Percentiles rank a stretch among this genome's conserved stretches.
Evolutionary conservation across 163 green algal genomes (phyloP).

Genomic region (Chlamydomonas reinhardtii): DNA sequence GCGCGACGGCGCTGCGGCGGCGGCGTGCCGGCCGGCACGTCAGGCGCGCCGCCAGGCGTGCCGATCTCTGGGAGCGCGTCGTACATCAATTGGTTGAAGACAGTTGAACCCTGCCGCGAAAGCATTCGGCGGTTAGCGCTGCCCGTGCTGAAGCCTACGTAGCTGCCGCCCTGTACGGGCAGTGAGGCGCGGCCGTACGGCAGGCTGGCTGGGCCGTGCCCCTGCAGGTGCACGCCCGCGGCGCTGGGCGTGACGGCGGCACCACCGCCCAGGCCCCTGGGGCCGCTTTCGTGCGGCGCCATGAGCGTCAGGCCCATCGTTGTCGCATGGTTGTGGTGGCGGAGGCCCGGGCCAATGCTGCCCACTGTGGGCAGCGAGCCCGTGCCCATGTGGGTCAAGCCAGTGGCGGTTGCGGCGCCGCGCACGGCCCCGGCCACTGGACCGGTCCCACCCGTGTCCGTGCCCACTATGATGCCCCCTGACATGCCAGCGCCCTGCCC

Average conservation of each 20-base stretch:
- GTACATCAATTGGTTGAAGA: conserved; percentile 51
- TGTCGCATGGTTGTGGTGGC: background rate
- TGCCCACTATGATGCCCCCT: background rate
- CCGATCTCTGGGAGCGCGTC: conserved; percentile 44
- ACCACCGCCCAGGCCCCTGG: too few relatives aligned
- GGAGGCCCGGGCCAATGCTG: too few relatives aligned
- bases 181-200: conserved; percentile 1
- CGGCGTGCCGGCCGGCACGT: conserved; percentile 31
- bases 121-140: background rate
- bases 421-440: too few relatives aligned
- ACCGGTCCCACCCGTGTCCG: too few relatives aligned
- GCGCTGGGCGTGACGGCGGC: background rate
- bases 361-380: too few relatives aligned
- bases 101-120: conserved; percentile 31
- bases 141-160: background rate
- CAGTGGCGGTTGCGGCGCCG: background rate
- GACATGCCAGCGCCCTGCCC: background rate
- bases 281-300: background rate
- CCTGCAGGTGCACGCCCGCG: background rate
- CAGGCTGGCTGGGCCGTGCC: background rate
- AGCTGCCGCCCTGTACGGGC: background rate
- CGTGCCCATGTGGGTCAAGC: background rate
- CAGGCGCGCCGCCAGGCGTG: conserved; percentile 38
- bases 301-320: background rate
- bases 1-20: conserved; percentile 14